Evolutionary conservation across 108 stramenopile species (phyloP).

Genomic region (Cyclotella distinguenda): DNA sequence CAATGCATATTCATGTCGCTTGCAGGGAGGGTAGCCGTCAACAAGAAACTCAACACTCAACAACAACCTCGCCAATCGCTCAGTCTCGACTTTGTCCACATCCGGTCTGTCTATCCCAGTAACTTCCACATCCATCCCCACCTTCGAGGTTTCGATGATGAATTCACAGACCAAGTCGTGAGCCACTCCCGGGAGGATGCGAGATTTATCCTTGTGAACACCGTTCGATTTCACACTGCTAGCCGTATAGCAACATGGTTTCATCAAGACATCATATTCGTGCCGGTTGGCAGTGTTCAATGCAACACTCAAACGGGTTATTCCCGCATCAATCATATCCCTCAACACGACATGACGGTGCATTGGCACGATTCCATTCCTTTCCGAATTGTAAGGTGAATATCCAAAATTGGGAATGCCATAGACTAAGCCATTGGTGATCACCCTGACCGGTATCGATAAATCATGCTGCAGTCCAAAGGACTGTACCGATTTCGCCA

Average conservation of each 20-base stretch:
- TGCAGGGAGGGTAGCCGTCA: too few relatives aligned
- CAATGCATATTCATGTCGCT: too few relatives aligned
- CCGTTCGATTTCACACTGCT: neutral
- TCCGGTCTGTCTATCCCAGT: constrained; percentile 70
- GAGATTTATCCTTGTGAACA: neutral
- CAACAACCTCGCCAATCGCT: constrained; percentile 26
- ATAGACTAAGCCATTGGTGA: constrained; percentile 42
- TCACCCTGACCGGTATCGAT: constrained; percentile 15
- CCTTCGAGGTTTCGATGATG: constrained; percentile 42
- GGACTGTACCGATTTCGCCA: constrained; percentile 19
- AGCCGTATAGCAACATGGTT: constrained; percentile 21
- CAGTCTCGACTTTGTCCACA: constrained; percentile 52
- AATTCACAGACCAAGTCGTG: constrained; percentile 62
- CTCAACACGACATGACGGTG: constrained; percentile 21
- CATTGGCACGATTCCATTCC: constrained; percentile 6
- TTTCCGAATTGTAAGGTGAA: constrained; percentile 17
- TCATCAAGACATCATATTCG: constrained; percentile 38
- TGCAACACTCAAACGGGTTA: constrained; percentile 18
- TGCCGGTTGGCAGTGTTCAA: constrained; percentile 41
- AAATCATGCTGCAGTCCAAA: neutral
- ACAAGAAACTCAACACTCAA: constrained; percentile 33
- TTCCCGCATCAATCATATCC: constrained; percentile 38
- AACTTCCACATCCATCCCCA: constrained; percentile 62
- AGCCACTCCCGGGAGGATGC: constrained; percentile 23
- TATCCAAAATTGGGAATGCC: constrained; percentile 35